Evolutionary conservation across 2,329 filamentous ascomycete genomes (phyloP).

Genomic region (Aspergillus novoparasiticus): DNA sequence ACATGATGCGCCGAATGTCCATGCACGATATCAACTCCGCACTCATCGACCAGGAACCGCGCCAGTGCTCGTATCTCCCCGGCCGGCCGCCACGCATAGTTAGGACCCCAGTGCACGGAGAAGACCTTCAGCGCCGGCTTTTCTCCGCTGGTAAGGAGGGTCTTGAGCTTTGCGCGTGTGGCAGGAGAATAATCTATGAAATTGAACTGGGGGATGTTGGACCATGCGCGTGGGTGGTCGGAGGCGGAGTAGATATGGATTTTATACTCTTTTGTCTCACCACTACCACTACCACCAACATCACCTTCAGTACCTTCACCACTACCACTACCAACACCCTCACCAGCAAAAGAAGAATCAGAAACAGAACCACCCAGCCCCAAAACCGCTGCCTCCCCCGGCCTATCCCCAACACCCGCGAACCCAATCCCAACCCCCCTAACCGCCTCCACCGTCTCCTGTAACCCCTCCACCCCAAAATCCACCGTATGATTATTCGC

Average conservation of each 20-base stretch:
- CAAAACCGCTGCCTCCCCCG: not conserved
- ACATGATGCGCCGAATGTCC: constrained; percentile 47
- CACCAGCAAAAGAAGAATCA: not conserved
- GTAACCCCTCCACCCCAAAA: not conserved
- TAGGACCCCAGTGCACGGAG: constrained; percentile 46
- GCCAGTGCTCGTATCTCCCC: constrained; percentile 36
- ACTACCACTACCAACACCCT: no score
- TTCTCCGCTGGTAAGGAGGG: constrained; percentile 21
- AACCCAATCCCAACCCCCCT: not conserved
- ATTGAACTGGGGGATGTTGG: not conserved
- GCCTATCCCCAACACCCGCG: not conserved
- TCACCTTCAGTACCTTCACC: not conserved
- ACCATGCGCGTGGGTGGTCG: not conserved
- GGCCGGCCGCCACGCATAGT: constrained; percentile 41
- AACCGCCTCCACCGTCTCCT: not conserved
- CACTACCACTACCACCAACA: not conserved
- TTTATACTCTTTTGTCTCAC: not conserved
- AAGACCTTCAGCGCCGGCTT: constrained; percentile 38
- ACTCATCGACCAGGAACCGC: constrained; percentile 45
- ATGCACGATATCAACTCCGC: constrained; percentile 45
- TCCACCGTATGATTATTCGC: not conserved
- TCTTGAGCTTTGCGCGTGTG: not conserved
- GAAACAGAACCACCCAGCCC: no score
- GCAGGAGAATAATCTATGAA: not conserved
- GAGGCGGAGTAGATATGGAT: not conserved